Conservation (phyloP, 371 early-diverging fungal species). For the Mortierella sp. region DNA sequence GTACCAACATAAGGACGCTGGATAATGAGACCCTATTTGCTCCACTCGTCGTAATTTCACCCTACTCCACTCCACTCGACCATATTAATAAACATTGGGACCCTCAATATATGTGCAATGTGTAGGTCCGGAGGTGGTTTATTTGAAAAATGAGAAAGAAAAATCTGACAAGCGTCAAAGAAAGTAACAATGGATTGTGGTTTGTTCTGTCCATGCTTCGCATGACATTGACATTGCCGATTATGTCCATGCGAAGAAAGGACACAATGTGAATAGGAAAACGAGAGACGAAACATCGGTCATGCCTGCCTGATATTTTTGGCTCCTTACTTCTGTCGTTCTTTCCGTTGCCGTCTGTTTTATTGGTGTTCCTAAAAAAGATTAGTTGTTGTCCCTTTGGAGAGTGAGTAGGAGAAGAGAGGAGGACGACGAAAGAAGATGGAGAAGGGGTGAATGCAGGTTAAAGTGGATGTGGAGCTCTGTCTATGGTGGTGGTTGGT, state of each 20-base stretch:
- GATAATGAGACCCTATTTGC: not conserved
- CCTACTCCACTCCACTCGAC: not conserved
- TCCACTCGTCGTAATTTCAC: not conserved
- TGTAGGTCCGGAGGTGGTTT: not conserved
- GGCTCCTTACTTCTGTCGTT: not conserved
- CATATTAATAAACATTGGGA: not conserved
- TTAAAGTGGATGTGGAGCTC: not conserved
- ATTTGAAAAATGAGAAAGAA: not conserved
- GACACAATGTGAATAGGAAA: not conserved
- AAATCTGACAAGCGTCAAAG: not conserved
- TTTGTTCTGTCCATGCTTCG: not conserved
- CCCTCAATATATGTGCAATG: not conserved
- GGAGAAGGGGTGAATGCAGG: not conserved
- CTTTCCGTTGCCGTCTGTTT: not conserved
- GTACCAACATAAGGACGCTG: not conserved
- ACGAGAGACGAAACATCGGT: conserved; percentile 4
- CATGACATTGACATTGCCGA: not conserved
- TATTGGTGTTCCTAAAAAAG: not conserved
- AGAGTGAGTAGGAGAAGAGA: too few species aligned
- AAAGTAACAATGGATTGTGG: not conserved
- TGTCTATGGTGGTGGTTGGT: not conserved
- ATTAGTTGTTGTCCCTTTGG: not conserved
- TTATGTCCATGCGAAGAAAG: not conserved
- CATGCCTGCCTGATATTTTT: not conserved
- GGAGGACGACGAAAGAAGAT: not conserved